A percentile compares a stretch with the other conserved stretches of the same genome.
Evolutionary conservation across 1,139 yeast species (phyloP).

Genomic region (Hyphopichia fennica): DNA sequence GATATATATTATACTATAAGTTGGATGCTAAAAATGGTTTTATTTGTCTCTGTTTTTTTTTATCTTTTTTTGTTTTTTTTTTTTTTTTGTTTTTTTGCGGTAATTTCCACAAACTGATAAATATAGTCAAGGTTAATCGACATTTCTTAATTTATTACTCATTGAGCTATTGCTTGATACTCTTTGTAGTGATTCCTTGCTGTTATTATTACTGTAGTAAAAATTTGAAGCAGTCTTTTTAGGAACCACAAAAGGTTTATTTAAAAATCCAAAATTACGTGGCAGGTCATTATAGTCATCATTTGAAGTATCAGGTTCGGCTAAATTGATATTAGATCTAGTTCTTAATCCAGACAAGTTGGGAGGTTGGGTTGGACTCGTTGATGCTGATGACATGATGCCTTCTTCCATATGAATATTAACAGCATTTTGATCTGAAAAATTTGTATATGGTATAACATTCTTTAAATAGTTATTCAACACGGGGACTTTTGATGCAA

Average conservation of each 20-base stretch:
- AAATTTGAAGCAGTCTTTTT: slow-evolving; percentile 19
- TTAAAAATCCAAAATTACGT: slow-evolving; percentile 19
- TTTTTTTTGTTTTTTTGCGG: slow-evolving; percentile 1
- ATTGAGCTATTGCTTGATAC: slow-evolving; percentile 20
- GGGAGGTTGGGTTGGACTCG: slow-evolving; percentile 15
- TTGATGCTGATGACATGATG: slow-evolving; percentile 14
- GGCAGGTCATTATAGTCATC: slow-evolving; percentile 15
- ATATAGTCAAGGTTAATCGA: not conserved
- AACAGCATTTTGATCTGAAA: slow-evolving; percentile 16
- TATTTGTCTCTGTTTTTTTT: not conserved
- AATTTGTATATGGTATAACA: slow-evolving; percentile 10
- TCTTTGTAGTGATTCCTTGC: slow-evolving; percentile 31
- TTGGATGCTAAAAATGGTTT: not conserved
- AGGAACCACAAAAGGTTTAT: slow-evolving; percentile 38
- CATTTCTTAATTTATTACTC: slow-evolving; percentile 9
- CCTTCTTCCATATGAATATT: slow-evolving; percentile 37
- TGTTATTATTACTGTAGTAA: slow-evolving; percentile 23
- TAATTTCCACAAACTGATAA: not conserved
- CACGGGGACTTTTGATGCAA: slow-evolving; percentile 19
- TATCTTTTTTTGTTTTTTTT: not conserved
- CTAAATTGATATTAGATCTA: slow-evolving; percentile 38
- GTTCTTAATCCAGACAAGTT: slow-evolving; percentile 36
- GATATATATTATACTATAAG: not conserved
- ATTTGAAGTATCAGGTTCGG: slow-evolving; percentile 15
- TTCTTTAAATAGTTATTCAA: slow-evolving; percentile 12